Evolutionary conservation across 331 rosid species (phyloP).

Genomic region (Malus hybrid): DNA sequence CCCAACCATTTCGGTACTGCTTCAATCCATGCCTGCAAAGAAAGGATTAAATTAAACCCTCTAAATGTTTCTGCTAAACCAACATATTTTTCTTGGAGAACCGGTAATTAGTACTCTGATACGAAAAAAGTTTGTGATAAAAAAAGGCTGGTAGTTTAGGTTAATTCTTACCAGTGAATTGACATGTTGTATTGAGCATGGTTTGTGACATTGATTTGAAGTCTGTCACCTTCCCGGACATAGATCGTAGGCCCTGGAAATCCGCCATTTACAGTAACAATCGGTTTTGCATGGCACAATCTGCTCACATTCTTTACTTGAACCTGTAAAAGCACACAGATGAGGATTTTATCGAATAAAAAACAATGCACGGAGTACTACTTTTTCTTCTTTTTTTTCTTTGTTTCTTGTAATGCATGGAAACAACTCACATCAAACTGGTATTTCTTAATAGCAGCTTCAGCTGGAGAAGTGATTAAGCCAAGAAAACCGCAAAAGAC

Average conservation of each 20-base stretch:
- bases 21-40: conserved; percentile 62
- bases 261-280: conserved; percentile 66
- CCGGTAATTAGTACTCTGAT: too few species aligned
- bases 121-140: too few species aligned
- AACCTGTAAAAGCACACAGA: conserved; percentile 21
- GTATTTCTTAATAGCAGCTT: conserved; percentile 60
- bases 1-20: conserved; percentile 76
- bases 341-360: neutral
- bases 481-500: conserved; percentile 30
- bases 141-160: too few species aligned
- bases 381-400: neutral
- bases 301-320: conserved; percentile 77
- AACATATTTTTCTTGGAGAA: neutral
- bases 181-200: conserved; percentile 72
- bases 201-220: conserved; percentile 61
- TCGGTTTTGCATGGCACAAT: conserved; percentile 64
- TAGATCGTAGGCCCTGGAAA: conserved; percentile 69
- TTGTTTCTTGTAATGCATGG: neutral
- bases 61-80: too few species aligned
- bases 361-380: neutral
- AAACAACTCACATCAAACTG: conserved; percentile 55
- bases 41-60: too few species aligned
- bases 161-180: conserved; percentile 53
- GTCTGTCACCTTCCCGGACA: conserved; percentile 63
- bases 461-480: conserved; percentile 41